Evolutionary conservation across 1,284 basidiomycete species (phyloP).

Genomic region (Neolentinus lepideus): DNA sequence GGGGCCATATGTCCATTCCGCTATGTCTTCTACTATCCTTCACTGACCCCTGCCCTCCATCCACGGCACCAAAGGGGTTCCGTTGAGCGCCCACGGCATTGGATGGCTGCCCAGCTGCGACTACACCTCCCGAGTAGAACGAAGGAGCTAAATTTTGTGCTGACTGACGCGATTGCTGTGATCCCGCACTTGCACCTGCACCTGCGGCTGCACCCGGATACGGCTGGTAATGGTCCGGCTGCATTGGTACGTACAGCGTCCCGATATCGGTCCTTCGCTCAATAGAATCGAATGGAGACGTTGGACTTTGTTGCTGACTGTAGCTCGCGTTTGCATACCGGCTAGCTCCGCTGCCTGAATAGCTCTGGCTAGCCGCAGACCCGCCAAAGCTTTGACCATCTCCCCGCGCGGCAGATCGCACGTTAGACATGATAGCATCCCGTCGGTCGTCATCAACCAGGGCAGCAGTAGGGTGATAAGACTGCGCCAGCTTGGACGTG

Average conservation of each 20-base stretch:
- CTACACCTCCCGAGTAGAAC: conserved; percentile 63
- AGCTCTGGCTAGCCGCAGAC: conserved; percentile 44
- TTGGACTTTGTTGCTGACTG: conserved; percentile 25
- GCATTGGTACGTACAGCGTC: conserved; percentile 68
- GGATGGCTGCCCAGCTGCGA: conserved; percentile 37
- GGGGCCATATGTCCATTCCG: conserved; percentile 71
- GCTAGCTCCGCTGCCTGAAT: conserved; percentile 48
- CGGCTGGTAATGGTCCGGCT: conserved; percentile 65
- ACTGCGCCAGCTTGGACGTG: conserved; percentile 63
- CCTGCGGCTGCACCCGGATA: conserved; percentile 40
- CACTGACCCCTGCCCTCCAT: conserved; percentile 27
- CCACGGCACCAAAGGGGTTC: conserved; percentile 47
- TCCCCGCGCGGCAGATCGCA: conserved; percentile 55
- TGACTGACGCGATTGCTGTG: background rate
- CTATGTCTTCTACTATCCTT: conserved; percentile 60
- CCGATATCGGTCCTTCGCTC: conserved; percentile 61
- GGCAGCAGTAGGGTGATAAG: conserved; percentile 51
- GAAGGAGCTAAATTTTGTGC: conserved; percentile 44
- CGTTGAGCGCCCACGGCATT: conserved; percentile 32
- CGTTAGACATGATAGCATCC: conserved; percentile 68
- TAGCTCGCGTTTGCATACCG: conserved; percentile 49
- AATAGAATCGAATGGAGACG: conserved; percentile 48
- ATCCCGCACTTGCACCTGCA: background rate
- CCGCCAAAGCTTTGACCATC: conserved; percentile 35
- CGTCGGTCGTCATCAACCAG: conserved; percentile 60